A percentile compares a stretch with the other conserved stretches of the same genome.
These are phyloP conservation scores for Dothideomycetes sp. DNA, from an alignment of 2,329 filamentous ascomycete species.

Conservation along the genomic window DNA sequence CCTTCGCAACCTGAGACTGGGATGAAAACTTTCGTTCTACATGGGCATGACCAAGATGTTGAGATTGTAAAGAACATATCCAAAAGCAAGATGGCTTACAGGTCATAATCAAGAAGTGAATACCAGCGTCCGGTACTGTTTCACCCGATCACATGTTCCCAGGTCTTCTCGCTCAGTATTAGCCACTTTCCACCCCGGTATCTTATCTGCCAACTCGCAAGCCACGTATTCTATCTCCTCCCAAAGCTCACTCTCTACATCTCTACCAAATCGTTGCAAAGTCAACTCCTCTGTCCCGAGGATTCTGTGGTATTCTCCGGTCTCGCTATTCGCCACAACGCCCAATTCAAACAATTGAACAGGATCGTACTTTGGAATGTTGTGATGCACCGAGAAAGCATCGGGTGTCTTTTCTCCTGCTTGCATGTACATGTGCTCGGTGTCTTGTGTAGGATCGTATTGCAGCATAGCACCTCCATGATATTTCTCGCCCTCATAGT, in stretches of 20 bases:
- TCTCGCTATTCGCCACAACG: slow-evolving; percentile 14
- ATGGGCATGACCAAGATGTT: too few relatives aligned
- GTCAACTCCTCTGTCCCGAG: slow-evolving; percentile 19
- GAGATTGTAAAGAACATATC: too few relatives aligned
- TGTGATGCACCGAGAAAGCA: slow-evolving; percentile 22
- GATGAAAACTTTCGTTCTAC: too few relatives aligned
- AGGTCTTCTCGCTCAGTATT: background rate
- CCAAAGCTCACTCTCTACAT: slow-evolving; percentile 21
- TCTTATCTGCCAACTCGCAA: slow-evolving; percentile 17
- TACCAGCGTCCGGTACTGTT: background rate
- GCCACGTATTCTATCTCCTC: slow-evolving; percentile 18
- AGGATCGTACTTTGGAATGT: slow-evolving; percentile 25
- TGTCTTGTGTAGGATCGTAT: slow-evolving; percentile 15
- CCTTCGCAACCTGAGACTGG: too few relatives aligned
- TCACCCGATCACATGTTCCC: slow-evolving; percentile 10
- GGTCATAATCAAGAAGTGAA: too few relatives aligned
- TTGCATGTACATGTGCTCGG: background rate
- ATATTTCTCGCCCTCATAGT: slow-evolving; percentile 11
- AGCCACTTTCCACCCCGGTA: slow-evolving; percentile 16
- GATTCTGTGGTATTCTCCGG: slow-evolving; percentile 17
- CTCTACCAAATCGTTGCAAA: slow-evolving; percentile 19
- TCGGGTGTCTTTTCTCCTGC: slow-evolving; percentile 9
- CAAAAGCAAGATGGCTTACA: too few relatives aligned
- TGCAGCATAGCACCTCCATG: slow-evolving; percentile 18
- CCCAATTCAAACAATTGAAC: slow-evolving; percentile 19